Evolutionary conservation across 768 basidiomycete genomes (phyloP), one percentile per base, ranked within the genome.

Genomic region (Mycena pura): DNA sequence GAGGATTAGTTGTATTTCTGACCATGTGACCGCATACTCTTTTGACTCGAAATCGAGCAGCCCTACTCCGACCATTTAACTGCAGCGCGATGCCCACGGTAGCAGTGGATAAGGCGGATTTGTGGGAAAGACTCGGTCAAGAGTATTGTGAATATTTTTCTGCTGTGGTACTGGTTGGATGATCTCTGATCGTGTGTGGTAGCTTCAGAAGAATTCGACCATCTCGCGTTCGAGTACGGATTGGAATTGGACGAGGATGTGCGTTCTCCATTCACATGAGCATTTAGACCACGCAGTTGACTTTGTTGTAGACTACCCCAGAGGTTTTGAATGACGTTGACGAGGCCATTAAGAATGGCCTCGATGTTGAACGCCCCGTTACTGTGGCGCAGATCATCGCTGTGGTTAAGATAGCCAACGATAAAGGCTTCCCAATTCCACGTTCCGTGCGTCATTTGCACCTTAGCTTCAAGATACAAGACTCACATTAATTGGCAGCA

Each of bases 181-280:
- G 66, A 34, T 41, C 56, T 59, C 64, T 66, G 55, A 70, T 70
- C 53, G 49, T 65, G 43, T 38, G 25, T 27, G 34, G 29, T 72
- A 99, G 96, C 95, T 48, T 88, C 92, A 40, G 90, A 96, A 63
- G 95, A 96, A 64, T 98, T 99, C 69, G 97, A 99, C 78, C 86
- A 87, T 72, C 84, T 99, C 51, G 92, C 93, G 69, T 99, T 99
- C 79, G 94, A 99, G 67, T 99, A 96, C 77, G 97, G 97, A 55
- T 80, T 99, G 45, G 97, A 99, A 78, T 82, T 99, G 31, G 97
- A 99, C 71, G 97, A 97, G 78, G 97, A 99, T 78, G 96, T 98
- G 71, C 67, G 91, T 81, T 27, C 50, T 39, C 6, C 6, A 31
- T 29, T 8, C 25, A 22, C 52, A 56, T 51, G n/a, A 27, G 53